These are phyloP conservation scores for Coprinopsis strossmayeri DNA, from an alignment of 768 basidiomycete genomes.

Conservation along the genomic window DNA sequence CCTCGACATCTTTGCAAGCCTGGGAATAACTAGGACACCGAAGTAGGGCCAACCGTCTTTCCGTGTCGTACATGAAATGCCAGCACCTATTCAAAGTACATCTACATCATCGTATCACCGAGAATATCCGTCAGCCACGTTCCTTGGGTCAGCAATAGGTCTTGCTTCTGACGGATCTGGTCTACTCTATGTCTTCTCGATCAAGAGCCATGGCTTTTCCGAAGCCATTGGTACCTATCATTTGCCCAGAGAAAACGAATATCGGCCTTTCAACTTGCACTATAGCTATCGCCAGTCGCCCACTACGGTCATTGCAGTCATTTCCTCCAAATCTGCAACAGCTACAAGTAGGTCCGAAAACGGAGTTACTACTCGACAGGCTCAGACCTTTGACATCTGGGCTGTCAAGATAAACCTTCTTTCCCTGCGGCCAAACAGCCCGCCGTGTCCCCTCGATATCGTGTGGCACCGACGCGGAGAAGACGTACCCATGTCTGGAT, in stretches of 20 bases:
- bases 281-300: conserved; percentile 29
- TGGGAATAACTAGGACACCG: conserved; percentile 9
- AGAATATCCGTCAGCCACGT: conserved; percentile 72
- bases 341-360: conserved; percentile 8
- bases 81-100: conserved; percentile 38
- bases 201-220: conserved; percentile 32
- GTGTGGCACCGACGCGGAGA: conserved; percentile 67
- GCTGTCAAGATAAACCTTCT: conserved; percentile 47
- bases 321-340: conserved; percentile 67
- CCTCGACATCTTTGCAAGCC: conserved; percentile 3
- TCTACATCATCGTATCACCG: conserved; percentile 33
- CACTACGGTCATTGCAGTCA: conserved; percentile 35
- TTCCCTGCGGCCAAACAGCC: conserved; percentile 21
- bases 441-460: conserved; percentile 38
- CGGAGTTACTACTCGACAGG: conserved; percentile 20
- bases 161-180: conserved; percentile 70
- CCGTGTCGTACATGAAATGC: conserved; percentile 52
- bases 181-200: conserved; percentile 51
- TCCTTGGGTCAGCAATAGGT: conserved; percentile 41
- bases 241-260: conserved; percentile 25
- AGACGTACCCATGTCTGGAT: conserved; percentile 59
- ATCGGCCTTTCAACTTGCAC: conserved; percentile 43
- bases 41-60: conserved; percentile 57
- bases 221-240: conserved; percentile 48
- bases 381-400: conserved; percentile 56